Evolutionary conservation across 148 eudicot species (phyloP), one percentile per base, ranked within the genome.

Genomic region (Amaranthus cruentus): DNA sequence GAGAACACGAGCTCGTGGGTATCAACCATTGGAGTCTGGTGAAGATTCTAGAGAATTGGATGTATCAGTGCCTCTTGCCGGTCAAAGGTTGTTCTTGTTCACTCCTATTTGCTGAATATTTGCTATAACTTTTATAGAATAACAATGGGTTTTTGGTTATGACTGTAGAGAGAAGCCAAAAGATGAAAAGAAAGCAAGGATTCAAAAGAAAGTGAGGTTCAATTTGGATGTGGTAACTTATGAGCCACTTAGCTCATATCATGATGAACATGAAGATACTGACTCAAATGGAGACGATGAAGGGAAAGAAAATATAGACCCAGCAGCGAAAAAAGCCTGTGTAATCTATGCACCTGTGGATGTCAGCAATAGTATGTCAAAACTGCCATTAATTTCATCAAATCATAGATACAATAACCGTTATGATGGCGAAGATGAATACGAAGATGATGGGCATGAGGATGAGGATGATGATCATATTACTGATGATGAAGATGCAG

Each of bases 171-270:
- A 75, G 18, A 77, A 80, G 74, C 73, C 73, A 6, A 87, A 83
- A 65, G 88, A 81, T 42, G 76, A 78, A 60, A 72, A 68, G 10
- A 84, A 75, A 57, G 43, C 77, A 42, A 83, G 79, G 52, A 70
- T 82, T 4, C 84, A 71, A 77, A 91, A 91, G 84, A 91, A 85
- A 79, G 93, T 89, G 38, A 86, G 87, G 83, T 91, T 91, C 66
- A 83, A 89, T 58, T 75, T 88, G 78, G 81, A 86, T 62, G 91
- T 91, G 70, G 87, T 84, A 72, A 76, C 82, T 42, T 91, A 91
- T 48, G 94, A 91, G 74, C 91, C 90, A 63, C 64, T 90, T 43
- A 76, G 48, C 58, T 76, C 73, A 59, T n/a, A 65, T 5, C 75
- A 81, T 1, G 77, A 78, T n/a, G 81, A 81, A 5, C 76, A 55